A percentile compares a stretch with the other conserved stretches of the same genome.
Conservation (phyloP, 2,329 filamentous ascomycete genomes). For the Boeremia exigua region DNA sequence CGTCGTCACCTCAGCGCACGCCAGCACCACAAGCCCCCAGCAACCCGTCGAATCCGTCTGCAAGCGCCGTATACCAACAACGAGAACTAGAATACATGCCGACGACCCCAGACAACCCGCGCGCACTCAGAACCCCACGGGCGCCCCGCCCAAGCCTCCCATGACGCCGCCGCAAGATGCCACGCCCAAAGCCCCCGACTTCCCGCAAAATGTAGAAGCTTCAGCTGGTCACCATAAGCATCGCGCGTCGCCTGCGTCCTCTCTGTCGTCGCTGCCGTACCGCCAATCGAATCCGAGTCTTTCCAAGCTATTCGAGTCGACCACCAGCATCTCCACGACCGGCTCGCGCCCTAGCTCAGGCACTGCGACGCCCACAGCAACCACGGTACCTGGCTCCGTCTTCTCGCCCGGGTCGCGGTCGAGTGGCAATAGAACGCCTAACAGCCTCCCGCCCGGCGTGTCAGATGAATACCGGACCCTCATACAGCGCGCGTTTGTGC, state of each 20-base stretch:
- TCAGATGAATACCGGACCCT: conserved; percentile 66
- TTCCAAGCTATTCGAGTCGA: conserved; percentile 60
- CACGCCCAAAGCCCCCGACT: conserved; percentile 52
- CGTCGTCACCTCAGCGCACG: conserved; percentile 28
- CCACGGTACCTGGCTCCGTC: conserved; percentile 46
- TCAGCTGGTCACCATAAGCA: conserved; percentile 68
- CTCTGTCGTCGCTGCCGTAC: conserved; percentile 62
- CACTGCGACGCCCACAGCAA: conserved; percentile 51
- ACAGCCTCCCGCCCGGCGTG: conserved; percentile 47
- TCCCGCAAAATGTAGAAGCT: conserved; percentile 56
- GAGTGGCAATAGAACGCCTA: conserved; percentile 49
- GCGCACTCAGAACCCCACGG: conserved; percentile 39
- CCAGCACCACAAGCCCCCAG: conserved; percentile 18
- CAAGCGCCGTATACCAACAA: conserved; percentile 1
- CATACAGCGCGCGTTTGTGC: conserved; percentile 84
- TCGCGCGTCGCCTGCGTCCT: conserved; percentile 63
- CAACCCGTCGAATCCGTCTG: conserved; percentile 4
- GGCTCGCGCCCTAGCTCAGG: conserved; percentile 50
- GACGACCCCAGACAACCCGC: conserved; percentile 34
- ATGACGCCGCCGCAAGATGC: conserved; percentile 52
- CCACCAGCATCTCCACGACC: conserved; percentile 50
- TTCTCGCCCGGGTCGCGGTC: conserved; percentile 52
- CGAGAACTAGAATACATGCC: conserved; percentile 39
- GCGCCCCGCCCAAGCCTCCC: conserved; percentile 46
- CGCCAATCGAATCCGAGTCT: conserved; percentile 60